Conservation (phyloP, 306 rosid genomes). For the Calophaca sinica region DNA sequence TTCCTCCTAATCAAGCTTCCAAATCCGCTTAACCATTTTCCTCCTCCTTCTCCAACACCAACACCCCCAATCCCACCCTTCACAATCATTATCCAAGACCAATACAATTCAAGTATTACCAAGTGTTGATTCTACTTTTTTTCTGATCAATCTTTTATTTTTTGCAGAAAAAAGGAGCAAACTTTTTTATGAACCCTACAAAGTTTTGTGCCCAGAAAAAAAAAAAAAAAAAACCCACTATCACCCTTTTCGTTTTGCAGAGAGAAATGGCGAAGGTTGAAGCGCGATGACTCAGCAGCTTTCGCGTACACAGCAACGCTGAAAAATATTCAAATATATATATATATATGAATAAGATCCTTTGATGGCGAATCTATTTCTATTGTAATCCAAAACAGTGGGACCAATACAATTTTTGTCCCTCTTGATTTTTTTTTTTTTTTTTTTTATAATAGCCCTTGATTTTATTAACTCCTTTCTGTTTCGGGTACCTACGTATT, state of each 20-base stretch:
- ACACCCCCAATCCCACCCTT: not conserved
- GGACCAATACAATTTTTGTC: not conserved
- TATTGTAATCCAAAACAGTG: not conserved
- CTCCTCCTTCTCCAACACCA: not conserved
- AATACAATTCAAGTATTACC: not conserved
- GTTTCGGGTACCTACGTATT: too few species aligned
- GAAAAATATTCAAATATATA: not conserved
- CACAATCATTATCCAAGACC: constrained; percentile 47
- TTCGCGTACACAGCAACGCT: not conserved
- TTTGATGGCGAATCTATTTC: not conserved
- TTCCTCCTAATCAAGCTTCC: constrained; percentile 68
- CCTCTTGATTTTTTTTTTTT: not conserved
- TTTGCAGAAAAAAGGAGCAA: constrained; percentile 14
- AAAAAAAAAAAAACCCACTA: not conserved
- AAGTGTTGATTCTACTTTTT: not conserved
- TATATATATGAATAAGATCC: not conserved
- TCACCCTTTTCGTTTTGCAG: constrained; percentile 26
- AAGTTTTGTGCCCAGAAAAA: not conserved
- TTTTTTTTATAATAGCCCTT: too few species aligned
- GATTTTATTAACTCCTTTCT: too few species aligned
- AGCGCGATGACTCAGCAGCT: constrained; percentile 3
- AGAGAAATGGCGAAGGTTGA: constrained; percentile 7
- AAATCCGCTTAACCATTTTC: constrained; percentile 44
- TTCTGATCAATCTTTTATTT: constrained; percentile 14
- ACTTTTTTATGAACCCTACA: constrained; percentile 31